Conservation (phyloP, 495 filamentous ascomycete genomes). For the Aspergillus panamensis region DNA sequence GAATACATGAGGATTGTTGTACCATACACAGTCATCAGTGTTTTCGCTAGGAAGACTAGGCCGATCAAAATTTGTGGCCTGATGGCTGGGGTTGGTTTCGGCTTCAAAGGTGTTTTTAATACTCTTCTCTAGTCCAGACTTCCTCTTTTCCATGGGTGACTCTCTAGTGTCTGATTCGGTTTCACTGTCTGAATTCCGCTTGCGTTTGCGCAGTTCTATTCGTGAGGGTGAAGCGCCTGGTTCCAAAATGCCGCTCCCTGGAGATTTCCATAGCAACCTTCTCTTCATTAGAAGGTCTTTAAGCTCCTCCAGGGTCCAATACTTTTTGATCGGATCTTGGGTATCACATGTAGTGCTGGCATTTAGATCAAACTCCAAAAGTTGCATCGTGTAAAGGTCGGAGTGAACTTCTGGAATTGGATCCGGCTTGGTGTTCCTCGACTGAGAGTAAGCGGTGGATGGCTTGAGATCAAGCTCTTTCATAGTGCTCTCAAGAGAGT, state of each 20-base stretch:
- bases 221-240: background rate
- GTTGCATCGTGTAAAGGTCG: conserved; percentile 19
- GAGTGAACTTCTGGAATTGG: background rate
- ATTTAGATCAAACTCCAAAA: conserved; percentile 20
- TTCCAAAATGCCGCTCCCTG: background rate
- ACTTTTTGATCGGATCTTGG: background rate
- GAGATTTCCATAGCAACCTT: conserved; percentile 16
- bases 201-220: conserved; percentile 3
- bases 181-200: background rate
- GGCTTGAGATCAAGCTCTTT: background rate
- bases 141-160: background rate
- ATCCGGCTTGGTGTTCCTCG: background rate
- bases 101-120: background rate
- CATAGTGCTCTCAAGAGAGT: too few relatives aligned
- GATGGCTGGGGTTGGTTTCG: background rate
- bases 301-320: conserved; percentile 30
- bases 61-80: background rate
- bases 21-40: background rate
- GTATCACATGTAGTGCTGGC: background rate
- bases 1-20: background rate
- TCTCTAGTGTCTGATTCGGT: background rate
- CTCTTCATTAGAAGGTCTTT: conserved; percentile 22
- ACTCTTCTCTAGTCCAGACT: background rate
- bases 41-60: too few relatives aligned
- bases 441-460: background rate